Base-by-base conservation (phyloP, 2,329 filamentous ascomycete species). In the Cladosporium austrohemisphaericum region DNA sequence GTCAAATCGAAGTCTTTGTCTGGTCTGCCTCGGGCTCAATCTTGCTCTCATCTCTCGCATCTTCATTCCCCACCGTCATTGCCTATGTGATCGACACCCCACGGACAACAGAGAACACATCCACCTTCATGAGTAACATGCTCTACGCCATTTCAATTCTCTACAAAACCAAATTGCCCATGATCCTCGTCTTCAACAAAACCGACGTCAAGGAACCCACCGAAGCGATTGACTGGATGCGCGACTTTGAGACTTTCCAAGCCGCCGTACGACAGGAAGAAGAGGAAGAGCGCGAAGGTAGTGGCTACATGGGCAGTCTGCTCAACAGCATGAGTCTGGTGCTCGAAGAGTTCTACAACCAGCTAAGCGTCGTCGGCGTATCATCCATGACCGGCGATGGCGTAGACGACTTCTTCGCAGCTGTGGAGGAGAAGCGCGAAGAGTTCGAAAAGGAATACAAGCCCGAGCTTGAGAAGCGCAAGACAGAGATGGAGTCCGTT, bases 41-140 rank as follows among this genome's bases (percentile, higher is more conserved):
- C 59, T 76, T 98, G 13, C 84, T 98, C 41, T 91, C 95, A 65
- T 92, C 88, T 11, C 77, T 98, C 43, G 93, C 94, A 0, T 93
- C 88, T 3, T 90, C 87, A 1, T 97, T 98, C 66, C 93, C 94
- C 1, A 98, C 94, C 0, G 89, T 98, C 32, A 89, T 98, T 60
- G 93, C 93, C 50, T 98, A 97, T 71, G 81, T 98, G 52, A 95
- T 98, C 68, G 93, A 98, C 70, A 98, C 93, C 1, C 93, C 94
- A 3, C 84, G 93, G 47, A 95, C 91, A 18, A 95, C 91, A 11
- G 83, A 86, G 28, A 95, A 89, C 31, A 97, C 93, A 0, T 91
- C 86, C 55, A 98, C 93, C 0, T 98, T 98, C 71, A 98, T 98
- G 93, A 94, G 88, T 67, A 98, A 98, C 72, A 98, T 98, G 93